Evolutionary conservation across 2,329 filamentous ascomycete species (phyloP).

Genomic region (Thyridium curvatum): DNA sequence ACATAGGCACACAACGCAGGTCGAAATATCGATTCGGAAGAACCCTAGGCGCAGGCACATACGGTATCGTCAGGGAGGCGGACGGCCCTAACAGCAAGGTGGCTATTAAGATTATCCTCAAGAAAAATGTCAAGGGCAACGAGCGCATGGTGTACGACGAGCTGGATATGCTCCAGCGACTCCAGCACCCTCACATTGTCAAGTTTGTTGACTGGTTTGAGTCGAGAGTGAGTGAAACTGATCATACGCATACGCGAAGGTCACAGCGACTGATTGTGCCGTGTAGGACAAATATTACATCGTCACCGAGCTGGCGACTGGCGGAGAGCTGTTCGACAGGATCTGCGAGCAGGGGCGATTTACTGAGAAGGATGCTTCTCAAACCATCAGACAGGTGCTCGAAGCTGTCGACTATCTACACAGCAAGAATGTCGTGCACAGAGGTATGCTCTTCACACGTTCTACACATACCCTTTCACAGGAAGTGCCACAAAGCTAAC

Average conservation of each 20-base stretch:
- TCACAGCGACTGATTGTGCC: neutral
- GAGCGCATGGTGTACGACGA: conserved; percentile 99
- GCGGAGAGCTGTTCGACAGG: conserved; percentile 93
- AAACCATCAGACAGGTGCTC: conserved; percentile 91
- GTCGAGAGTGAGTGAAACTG: conserved; percentile 63
- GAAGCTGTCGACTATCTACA: conserved; percentile 93
- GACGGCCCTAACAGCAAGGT: conserved; percentile 79
- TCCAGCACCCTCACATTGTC: conserved; percentile 94
- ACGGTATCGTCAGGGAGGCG: conserved; percentile 95
- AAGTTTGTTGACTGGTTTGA: conserved; percentile 99
- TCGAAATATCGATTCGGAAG: conserved; percentile 86
- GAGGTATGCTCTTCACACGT: conserved; percentile 53
- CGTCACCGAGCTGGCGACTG: conserved; percentile 90
- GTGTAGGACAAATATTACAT: conserved; percentile 97
- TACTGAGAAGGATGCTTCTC: conserved; percentile 94
- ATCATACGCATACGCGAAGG: neutral
- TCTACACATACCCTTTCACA: too few species aligned
- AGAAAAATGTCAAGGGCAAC: conserved; percentile 98
- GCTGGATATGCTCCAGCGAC: conserved; percentile 82
- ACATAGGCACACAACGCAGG: conserved; percentile 36
- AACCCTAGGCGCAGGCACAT: conserved; percentile 93
- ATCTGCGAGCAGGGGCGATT: conserved; percentile 98
- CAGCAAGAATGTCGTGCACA: conserved; percentile 88
- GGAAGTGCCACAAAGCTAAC: conserved; percentile 7
- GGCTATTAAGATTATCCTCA: conserved; percentile 97